These are phyloP conservation scores for Ophiosphaerella narmari DNA, from an alignment of 2,329 filamentous ascomycete species.

Conservation along the genomic window DNA sequence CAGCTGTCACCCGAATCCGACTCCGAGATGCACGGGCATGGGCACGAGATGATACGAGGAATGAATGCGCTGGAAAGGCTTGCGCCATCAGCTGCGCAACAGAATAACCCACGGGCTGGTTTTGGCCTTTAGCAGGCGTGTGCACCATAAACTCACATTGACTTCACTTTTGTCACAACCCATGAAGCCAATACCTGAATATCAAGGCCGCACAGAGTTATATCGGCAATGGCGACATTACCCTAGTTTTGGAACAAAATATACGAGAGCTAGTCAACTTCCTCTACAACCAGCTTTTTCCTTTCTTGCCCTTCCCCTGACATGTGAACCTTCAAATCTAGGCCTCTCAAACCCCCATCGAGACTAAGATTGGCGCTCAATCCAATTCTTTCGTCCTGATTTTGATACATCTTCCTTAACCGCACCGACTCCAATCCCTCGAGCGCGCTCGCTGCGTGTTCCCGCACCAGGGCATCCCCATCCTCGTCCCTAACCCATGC, in stretches of 20 bases:
- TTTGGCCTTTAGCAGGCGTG: background rate
- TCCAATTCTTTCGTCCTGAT: slow-evolving; percentile 29
- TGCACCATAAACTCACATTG: background rate
- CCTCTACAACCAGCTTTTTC: slow-evolving; percentile 57
- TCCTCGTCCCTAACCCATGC: slow-evolving; percentile 69
- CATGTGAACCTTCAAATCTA: slow-evolving; percentile 46
- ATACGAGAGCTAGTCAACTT: slow-evolving; percentile 58
- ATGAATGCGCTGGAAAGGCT: background rate
- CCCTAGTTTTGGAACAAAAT: slow-evolving; percentile 5
- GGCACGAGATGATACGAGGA: background rate
- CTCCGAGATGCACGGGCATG: background rate
- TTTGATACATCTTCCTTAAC: slow-evolving; percentile 56
- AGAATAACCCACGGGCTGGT: background rate
- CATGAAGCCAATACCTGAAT: background rate
- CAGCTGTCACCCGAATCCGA: background rate
- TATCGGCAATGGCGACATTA: slow-evolving; percentile 3
- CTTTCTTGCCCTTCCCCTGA: slow-evolving; percentile 21
- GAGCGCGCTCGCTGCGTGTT: slow-evolving; percentile 69
- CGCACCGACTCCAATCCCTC: slow-evolving; percentile 69
- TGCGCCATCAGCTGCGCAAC: background rate
- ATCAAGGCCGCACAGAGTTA: background rate
- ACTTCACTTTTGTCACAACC: slow-evolving; percentile 7
- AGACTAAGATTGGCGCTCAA: slow-evolving; percentile 35
- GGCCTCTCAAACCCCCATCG: slow-evolving; percentile 50
- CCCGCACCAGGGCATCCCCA: slow-evolving; percentile 68